These are phyloP conservation scores for Diaporthe batatas DNA, from an alignment of 2,329 filamentous ascomycete genomes.

Conservation along the genomic window DNA sequence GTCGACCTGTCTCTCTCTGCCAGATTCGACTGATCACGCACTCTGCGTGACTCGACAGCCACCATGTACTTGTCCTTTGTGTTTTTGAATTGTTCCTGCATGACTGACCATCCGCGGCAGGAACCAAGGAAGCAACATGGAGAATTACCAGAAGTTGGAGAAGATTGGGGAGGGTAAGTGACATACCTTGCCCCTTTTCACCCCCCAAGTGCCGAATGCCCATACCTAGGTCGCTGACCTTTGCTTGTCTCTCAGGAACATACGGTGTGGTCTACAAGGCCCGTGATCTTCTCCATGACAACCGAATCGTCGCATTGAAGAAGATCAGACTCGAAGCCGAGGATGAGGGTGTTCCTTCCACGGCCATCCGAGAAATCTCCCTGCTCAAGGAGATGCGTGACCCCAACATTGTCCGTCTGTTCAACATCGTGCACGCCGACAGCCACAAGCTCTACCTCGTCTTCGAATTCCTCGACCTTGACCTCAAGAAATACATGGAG, in stretches of 20 bases:
- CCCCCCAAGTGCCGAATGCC: neutral
- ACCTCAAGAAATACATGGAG: slow-evolving; percentile 96
- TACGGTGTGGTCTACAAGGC: slow-evolving; percentile 96
- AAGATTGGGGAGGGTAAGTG: slow-evolving; percentile 81
- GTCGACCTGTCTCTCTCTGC: slow-evolving; percentile 4
- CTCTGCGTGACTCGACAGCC: neutral
- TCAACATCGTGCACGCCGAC: slow-evolving; percentile 93
- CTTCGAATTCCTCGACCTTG: slow-evolving; percentile 87
- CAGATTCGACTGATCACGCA: neutral
- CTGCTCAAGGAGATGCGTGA: slow-evolving; percentile 93
- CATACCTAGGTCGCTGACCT: neutral
- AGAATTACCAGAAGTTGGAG: slow-evolving; percentile 84
- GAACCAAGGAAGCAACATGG: slow-evolving; percentile 37
- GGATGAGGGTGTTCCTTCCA: slow-evolving; percentile 90
- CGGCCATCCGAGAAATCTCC: slow-evolving; percentile 91
- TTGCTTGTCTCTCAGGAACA: slow-evolving; percentile 71
- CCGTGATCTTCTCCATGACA: slow-evolving; percentile 80
- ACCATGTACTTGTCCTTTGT: slow-evolving; percentile 13
- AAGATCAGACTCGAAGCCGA: slow-evolving; percentile 93
- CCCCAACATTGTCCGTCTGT: slow-evolving; percentile 84
- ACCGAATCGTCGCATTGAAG: slow-evolving; percentile 89
- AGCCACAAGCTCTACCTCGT: slow-evolving; percentile 93
- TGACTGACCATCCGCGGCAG: slow-evolving; percentile 28
- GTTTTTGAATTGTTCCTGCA: neutral
- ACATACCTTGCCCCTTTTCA: neutral